Conservation (phyloP, 2,329 filamentous ascomycete genomes). For the Magnaporthiopsis rhizophila region DNA sequence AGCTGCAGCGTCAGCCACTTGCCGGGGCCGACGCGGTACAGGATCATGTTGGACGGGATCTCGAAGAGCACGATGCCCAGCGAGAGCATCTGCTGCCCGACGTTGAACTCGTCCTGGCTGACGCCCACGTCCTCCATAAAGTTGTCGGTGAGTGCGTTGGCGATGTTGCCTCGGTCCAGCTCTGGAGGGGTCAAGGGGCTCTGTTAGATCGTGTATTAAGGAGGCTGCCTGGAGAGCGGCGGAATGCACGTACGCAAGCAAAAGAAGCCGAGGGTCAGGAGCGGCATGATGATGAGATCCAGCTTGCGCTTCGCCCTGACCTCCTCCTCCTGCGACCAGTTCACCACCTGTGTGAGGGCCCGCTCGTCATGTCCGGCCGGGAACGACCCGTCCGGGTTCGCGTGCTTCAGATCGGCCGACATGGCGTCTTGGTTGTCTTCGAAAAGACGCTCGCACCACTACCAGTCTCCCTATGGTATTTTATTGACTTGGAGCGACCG, state of each 20-base stretch:
- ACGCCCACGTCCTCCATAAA: conserved; percentile 23
- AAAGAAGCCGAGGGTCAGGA: conserved; percentile 33
- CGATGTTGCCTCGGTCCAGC: conserved; percentile 30
- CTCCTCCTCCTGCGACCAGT: conserved; percentile 30
- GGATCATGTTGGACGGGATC: conserved; percentile 39
- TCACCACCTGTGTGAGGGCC: conserved; percentile 18
- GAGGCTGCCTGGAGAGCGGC: not conserved
- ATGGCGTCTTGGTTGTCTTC: not conserved
- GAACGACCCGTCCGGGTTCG: not conserved
- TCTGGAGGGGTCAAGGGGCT: conserved; percentile 16
- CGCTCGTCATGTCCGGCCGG: conserved; percentile 19
- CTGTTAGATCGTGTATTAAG: no score
- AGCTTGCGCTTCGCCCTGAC: conserved; percentile 30
- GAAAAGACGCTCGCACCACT: no score
- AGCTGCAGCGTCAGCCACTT: conserved; percentile 46
- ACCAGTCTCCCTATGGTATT: not conserved
- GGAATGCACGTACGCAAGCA: conserved; percentile 26
- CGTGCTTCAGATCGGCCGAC: not conserved
- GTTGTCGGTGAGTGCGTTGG: conserved; percentile 18
- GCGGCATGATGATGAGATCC: conserved; percentile 33
- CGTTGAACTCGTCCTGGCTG: conserved; percentile 36
- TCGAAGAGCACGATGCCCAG: conserved; percentile 37
- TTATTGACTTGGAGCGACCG: not conserved
- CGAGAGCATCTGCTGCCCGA: conserved; percentile 35
- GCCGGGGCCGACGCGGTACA: conserved; percentile 39